These are phyloP conservation scores for Cyberlindnera americana DNA, from an alignment of 805 yeast species.

Conservation along the genomic window DNA sequence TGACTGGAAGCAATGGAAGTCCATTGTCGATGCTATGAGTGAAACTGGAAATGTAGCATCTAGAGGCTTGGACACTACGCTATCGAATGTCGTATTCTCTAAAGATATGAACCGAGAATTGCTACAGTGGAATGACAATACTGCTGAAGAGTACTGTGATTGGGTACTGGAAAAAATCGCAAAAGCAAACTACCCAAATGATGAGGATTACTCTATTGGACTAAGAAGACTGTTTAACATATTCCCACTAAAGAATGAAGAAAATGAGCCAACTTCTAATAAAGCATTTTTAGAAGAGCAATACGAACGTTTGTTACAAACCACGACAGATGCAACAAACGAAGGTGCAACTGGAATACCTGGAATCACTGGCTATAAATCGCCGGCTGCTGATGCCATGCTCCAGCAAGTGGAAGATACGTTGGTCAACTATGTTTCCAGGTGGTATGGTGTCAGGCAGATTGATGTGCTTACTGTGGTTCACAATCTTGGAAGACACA, in stretches of 20 bases:
- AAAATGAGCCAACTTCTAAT: neutral
- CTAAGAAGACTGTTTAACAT: constrained; percentile 25
- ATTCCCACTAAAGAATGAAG: constrained; percentile 16
- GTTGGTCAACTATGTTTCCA: neutral
- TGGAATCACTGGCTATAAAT: no score
- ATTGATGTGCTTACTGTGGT: neutral
- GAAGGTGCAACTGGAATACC: no score
- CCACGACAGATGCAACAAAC: no score
- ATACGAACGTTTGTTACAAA: no score
- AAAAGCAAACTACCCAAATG: constrained; percentile 24
- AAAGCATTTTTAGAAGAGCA: no score
- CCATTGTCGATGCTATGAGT: constrained; percentile 4
- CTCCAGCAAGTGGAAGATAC: neutral
- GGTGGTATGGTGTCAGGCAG: neutral
- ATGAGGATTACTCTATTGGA: constrained; percentile 16
- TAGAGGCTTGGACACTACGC: constrained; percentile 8
- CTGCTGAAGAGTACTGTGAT: constrained; percentile 44
- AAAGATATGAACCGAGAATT: constrained; percentile 34
- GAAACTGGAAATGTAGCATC: constrained; percentile 6
- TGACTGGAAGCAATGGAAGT: constrained; percentile 19
- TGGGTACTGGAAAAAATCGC: constrained; percentile 43
- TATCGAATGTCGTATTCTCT: constrained; percentile 14
- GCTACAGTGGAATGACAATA: constrained; percentile 44
- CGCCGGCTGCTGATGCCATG: neutral
- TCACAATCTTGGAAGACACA: neutral